phyloP scores from a whole-genome alignment of 371 early-diverging fungal species.

The Actinomortierella wolfii region DNA sequence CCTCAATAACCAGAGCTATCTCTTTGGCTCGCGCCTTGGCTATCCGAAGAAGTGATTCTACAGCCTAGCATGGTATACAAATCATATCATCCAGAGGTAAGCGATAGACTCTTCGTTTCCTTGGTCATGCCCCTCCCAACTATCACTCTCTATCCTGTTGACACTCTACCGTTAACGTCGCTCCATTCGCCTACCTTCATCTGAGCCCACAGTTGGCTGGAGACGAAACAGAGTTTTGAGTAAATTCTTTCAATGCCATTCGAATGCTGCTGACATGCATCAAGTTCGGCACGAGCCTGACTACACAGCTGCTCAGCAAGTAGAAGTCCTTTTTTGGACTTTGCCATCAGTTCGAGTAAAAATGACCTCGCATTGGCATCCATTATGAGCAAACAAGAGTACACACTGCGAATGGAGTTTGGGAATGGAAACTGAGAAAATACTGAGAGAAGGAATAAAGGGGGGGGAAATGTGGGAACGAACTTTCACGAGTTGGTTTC shows the following conservation, averaged over 20 bases:
- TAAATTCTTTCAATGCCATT: constrained; percentile 41
- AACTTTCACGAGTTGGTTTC: too few species aligned
- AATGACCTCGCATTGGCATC: constrained; percentile 34
- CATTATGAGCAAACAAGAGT: too few species aligned
- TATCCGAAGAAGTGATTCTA: constrained; percentile 31
- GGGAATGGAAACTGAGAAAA: too few species aligned
- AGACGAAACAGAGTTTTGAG: constrained; percentile 42
- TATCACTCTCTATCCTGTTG: too few species aligned
- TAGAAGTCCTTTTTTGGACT: constrained; percentile 42
- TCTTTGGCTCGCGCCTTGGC: too few species aligned
- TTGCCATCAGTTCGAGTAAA: constrained; percentile 34
- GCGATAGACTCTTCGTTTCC: too few species aligned
- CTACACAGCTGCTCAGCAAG: constrained; percentile 39
- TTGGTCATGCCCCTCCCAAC: too few species aligned
- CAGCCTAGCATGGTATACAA: constrained; percentile 8
- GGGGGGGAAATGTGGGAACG: too few species aligned
- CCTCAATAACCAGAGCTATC: too few species aligned
- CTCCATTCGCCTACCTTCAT: constrained; percentile 36
- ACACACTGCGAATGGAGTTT: too few species aligned
- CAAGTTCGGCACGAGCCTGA: constrained; percentile 36
- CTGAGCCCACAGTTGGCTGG: constrained; percentile 39
- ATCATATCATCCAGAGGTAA: background rate
- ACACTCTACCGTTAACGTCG: too few species aligned
- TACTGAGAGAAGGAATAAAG: too few species aligned
- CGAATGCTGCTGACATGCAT: constrained; percentile 35